A percentile compares a stretch with the other conserved stretches of the same genome.
Evolutionary conservation across 768 basidiomycete species (phyloP).

Genomic region (Phanerochaete carnosa): DNA sequence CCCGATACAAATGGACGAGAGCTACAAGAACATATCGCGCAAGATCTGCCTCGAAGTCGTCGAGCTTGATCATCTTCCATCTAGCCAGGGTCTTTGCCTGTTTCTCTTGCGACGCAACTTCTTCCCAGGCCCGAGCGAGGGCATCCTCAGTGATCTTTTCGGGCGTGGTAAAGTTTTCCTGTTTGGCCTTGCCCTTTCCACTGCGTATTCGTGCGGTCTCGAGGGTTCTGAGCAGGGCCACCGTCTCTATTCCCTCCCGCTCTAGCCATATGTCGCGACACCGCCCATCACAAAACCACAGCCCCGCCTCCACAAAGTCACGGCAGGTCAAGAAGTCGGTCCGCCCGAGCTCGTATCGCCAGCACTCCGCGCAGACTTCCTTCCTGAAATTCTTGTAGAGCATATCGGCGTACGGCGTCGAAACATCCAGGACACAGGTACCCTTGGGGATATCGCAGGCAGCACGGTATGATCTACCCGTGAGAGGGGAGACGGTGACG

Average conservation of each 20-base stretch:
- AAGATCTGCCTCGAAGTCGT: conserved; percentile 26
- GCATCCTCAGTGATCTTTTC: conserved; percentile 32
- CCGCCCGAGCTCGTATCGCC: conserved; percentile 49
- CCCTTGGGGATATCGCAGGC: conserved; percentile 12
- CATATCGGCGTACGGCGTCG: conserved; percentile 52
- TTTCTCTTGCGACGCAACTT: conserved; percentile 31
- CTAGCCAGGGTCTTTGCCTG: conserved; percentile 17
- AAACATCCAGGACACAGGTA: conserved; percentile 18
- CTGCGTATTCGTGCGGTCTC: conserved; percentile 20
- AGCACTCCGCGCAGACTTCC: conserved; percentile 66
- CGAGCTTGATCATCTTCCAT: conserved; percentile 22
- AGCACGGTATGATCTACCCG: conserved; percentile 24
- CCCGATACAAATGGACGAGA: conserved; percentile 18
- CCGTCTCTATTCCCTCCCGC: conserved; percentile 19
- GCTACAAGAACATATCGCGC: conserved; percentile 28
- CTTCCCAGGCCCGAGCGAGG: conserved; percentile 46
- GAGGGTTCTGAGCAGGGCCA: conserved; percentile 17
- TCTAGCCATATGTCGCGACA: conserved; percentile 46
- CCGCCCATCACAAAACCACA: conserved; percentile 53
- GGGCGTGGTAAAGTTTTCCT: conserved; percentile 13
- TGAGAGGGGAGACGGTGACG: conserved; percentile 14
- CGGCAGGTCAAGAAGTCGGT: conserved; percentile 20
- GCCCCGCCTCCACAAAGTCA: conserved; percentile 33
- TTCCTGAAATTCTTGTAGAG: conserved; percentile 61
- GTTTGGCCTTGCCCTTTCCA: conserved; percentile 18